Evolutionary conservation across 768 basidiomycete genomes (phyloP).

Genomic region (Lyophyllum atratum): DNA sequence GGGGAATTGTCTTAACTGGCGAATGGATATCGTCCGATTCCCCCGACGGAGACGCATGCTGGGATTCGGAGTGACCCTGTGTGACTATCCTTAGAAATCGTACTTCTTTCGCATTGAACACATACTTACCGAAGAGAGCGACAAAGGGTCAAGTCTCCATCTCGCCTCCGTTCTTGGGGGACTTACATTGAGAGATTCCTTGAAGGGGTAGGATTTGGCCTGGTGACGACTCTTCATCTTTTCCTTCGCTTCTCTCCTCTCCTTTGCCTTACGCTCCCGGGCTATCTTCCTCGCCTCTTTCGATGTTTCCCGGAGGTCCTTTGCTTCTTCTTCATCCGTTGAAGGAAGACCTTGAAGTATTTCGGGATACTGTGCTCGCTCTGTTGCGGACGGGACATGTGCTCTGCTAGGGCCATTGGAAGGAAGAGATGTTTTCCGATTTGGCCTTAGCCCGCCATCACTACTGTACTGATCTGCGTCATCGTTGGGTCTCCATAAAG

Average conservation of each 20-base stretch:
- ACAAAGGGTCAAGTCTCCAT: not conserved
- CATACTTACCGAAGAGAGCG: conserved; percentile 1
- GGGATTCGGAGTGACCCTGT: not conserved
- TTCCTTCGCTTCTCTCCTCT: conserved; percentile 3
- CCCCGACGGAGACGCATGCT: not conserved
- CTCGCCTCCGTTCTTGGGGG: not conserved
- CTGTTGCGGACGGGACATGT: conserved; percentile 3
- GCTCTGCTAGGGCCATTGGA: not conserved
- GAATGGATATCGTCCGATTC: not conserved
- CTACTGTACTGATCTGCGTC: conserved; percentile 20
- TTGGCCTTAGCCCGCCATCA: conserved; percentile 7
- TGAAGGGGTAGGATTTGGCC: conserved; percentile 24
- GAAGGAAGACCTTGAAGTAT: conserved; percentile 37
- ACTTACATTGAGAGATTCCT: not conserved
- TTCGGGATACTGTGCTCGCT: conserved; percentile 30
- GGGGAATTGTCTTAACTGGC: not conserved
- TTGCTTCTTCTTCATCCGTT: conserved; percentile 44
- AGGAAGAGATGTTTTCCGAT: not conserved
- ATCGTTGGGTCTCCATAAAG: conserved; percentile 20
- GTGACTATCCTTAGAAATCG: not conserved
- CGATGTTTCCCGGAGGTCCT: conserved; percentile 28
- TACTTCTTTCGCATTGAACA: not conserved
- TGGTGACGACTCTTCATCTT: conserved; percentile 12
- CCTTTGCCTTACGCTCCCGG: conserved; percentile 14
- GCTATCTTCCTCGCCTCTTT: conserved; percentile 28